These are phyloP conservation scores for Drechslerella coelobrocha DNA, from an alignment of 2,329 filamentous ascomycete species.

Conservation along the genomic window DNA sequence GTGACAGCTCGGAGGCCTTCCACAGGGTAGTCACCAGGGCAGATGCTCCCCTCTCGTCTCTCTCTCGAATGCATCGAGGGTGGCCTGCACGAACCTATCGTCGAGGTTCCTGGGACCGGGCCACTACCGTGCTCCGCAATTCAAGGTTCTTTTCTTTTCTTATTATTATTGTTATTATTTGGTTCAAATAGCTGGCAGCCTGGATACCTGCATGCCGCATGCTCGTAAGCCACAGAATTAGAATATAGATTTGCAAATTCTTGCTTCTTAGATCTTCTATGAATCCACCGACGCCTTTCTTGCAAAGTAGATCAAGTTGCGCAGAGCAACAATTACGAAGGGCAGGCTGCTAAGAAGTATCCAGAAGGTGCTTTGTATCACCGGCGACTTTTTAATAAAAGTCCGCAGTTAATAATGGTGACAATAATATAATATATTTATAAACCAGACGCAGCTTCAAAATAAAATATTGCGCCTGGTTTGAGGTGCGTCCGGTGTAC, in stretches of 20 bases:
- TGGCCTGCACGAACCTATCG: neutral
- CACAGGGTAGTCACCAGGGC: neutral
- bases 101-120: neutral
- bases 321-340: neutral
- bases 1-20: neutral
- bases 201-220: neutral
- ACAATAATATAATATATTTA: neutral
- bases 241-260: neutral
- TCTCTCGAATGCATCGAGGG: neutral
- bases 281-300: neutral
- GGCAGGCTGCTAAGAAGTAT: neutral
- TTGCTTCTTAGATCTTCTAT: no score
- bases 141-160: neutral
- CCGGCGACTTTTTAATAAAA: neutral
- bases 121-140: neutral
- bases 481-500: neutral
- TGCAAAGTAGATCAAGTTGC: constrained; percentile 2
- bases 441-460: neutral
- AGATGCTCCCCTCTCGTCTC: neutral
- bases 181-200: neutral
- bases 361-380: neutral
- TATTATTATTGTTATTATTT: neutral
- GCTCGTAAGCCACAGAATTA: neutral
- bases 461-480: constrained; percentile 1
- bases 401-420: neutral